Evolutionary conservation across 495 filamentous ascomycete genomes (phyloP), one percentile per base, ranked within the genome.

Genomic region (Articulospora tetracladia): DNA sequence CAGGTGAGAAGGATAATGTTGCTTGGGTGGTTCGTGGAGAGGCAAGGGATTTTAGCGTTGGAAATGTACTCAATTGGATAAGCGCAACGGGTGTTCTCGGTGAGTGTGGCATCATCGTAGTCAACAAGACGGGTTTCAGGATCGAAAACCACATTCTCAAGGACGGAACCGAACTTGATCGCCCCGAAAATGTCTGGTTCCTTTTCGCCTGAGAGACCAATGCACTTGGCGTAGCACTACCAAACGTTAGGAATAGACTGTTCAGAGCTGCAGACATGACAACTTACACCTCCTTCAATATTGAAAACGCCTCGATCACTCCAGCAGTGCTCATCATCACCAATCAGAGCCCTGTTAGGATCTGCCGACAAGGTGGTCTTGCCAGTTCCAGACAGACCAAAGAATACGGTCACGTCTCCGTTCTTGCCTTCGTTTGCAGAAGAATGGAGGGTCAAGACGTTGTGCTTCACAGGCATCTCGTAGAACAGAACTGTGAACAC

Each of bases 251-350:
- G 52, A 58, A 65, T 24, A 3, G 8, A 44, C 11, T 8, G n/a
- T 8, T 8, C 3, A 15, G 39, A 15, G 7, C n/a, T 44, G 8
- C 3, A 34, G 19, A 6, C 22, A 15, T 1, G 12, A 24, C 10
- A 56, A 69, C 69, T 57, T 57, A 66, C 63, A 39, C 94, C 94
- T 70, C 94, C 94, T 81, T 98, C 94, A 62, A 98, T 98, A 84
- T 98, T 98, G 87, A 98, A 98, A 70, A 98, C 88, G 73, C 94
- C 94, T 30, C 73, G 84, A 73, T 98, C 94, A 67, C 88, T 92
- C 94, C 94, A 98, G 87, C 93, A 97, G 83, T 98, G 94, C 86
- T 98, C 94, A 76, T 98, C 94, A 68, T 98, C 94, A 76, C 94
- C 94, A 67, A 98, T 98, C 63, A 98, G 77, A 58, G 89, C 86